phyloP scores from a whole-genome alignment of 371 early-diverging fungal genomes.

The Mucor saturninus region DNA sequence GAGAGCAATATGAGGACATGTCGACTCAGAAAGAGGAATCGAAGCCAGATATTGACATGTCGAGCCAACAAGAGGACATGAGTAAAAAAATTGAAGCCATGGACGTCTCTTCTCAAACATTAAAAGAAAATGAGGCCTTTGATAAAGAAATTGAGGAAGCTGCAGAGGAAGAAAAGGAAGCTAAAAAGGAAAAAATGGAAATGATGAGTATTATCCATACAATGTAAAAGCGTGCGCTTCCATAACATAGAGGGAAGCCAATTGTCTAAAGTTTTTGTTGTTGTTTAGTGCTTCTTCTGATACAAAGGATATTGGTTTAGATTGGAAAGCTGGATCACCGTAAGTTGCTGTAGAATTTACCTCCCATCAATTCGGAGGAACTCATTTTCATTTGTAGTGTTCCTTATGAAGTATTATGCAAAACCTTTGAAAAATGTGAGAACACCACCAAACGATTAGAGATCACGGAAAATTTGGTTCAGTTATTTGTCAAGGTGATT shows the following conservation, averaged over 20 bases:
- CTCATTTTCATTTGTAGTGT: conserved; percentile 48
- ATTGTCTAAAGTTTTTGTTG: too few relatives aligned
- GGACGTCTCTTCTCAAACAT: not conserved
- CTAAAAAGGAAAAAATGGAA: conserved; percentile 21
- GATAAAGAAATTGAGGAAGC: conserved; percentile 28
- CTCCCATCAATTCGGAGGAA: not conserved
- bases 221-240: conserved; percentile 12
- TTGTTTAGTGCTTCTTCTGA: conserved; percentile 16
- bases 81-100: not conserved
- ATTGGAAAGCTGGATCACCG: conserved; percentile 20
- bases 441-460: conserved; percentile 72
- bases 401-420: conserved; percentile 85
- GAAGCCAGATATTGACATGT: not conserved
- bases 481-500: conserved; percentile 81
- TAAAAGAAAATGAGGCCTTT: conserved; percentile 5
- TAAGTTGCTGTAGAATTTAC: not conserved
- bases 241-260: too few relatives aligned
- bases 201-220: conserved; percentile 21
- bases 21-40: not conserved
- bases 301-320: not conserved
- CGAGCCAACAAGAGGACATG: not conserved
- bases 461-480: conserved; percentile 80
- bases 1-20: not conserved
- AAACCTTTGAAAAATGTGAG: conserved; percentile 87
- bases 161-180: conserved; percentile 22